Conservation (phyloP, 2,329 filamentous ascomycete species). For the Ascochyta koolunga region DNA sequence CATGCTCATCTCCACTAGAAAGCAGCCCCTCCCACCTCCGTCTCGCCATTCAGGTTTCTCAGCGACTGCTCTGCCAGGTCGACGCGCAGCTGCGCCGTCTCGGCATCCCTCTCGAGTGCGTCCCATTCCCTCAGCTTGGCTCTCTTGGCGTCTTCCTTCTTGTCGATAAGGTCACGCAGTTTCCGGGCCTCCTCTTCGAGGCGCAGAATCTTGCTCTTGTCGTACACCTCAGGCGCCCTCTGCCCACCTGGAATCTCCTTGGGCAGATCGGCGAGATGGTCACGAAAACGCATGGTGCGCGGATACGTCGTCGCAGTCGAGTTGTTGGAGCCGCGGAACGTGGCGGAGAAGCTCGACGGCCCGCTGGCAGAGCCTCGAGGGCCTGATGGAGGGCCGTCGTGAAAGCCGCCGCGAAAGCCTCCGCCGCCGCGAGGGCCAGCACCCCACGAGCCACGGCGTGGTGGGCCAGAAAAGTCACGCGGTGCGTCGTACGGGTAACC, state of each 20-base stretch:
- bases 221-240: constrained; percentile 51
- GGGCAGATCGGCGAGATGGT: constrained; percentile 52
- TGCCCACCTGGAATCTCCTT: constrained; percentile 53
- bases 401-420: constrained; percentile 28
- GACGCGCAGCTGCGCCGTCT: constrained; percentile 52
- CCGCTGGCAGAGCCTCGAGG: constrained; percentile 40
- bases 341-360: constrained; percentile 39
- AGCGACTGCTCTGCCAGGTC: constrained; percentile 57
- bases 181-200: constrained; percentile 56
- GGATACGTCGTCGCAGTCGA: constrained; percentile 54
- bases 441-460: constrained; percentile 47
- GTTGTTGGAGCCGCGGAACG: constrained; percentile 52
- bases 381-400: constrained; percentile 41
- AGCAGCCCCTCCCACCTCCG: constrained; percentile 45
- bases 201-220: constrained; percentile 52
- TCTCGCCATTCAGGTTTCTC: constrained; percentile 49
- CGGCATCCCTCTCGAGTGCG: constrained; percentile 50
- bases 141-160: constrained; percentile 53
- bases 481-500: constrained; percentile 48
- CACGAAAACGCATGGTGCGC: constrained; percentile 54
- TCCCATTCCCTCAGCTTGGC: constrained; percentile 55
- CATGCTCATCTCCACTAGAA: constrained; percentile 32
- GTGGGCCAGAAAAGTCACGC: constrained; percentile 41
- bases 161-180: constrained; percentile 53
- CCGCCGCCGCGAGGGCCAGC: constrained; percentile 40